Base-by-base conservation (phyloP, 2,329 filamentous ascomycete species). In the Epichloe brachyelytri region DNA sequence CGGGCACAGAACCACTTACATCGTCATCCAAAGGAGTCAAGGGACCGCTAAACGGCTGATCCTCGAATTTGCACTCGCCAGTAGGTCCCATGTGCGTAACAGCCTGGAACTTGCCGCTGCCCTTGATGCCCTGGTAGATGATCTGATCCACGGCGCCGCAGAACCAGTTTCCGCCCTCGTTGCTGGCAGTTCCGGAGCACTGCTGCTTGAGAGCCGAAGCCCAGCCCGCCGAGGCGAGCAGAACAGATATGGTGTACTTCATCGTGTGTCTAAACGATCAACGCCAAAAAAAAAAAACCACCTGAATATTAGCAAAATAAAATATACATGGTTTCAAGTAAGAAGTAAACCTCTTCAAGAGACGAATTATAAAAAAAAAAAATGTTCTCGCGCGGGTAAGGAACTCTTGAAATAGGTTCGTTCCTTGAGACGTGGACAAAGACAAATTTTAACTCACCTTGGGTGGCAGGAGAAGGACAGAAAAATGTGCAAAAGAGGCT, bases 11-110 rank as follows among this genome's bases (percentile, higher is more conserved):
- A 14, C 20, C 33, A 65, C 79, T 66, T 69, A 88, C 85, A 69
- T 85, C 84, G 62, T 85, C 80, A 54, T 85, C 75, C 36, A 88
- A 72, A 6, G 86, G 85, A 30, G 82, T 77, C 48, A 87, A 68
- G 40, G 76, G 70, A 14, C 85, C 84, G 11, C 67, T 71, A 60
- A 81, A 88, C 1, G 64, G 52, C 53, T 75, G 68, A 15, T 73
- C 67, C 38, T 71, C 63, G 55, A 72, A 78, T 6, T 67, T 58
- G 65, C 86, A 89, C 19, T 69, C 60, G 40, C 77, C 77, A 46
- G 67, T 61, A 15, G 70, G 58, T 53, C 77, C 71, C 78, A 89
- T 86, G 50, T 62, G 59, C 26, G 73, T 78, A 37, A 89, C 76
- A 50, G 76, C 75, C 53, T 85, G 75, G 70, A 87, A 90, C 43